Evolutionary conservation across 2,329 filamentous ascomycete genomes (phyloP).

Genomic region (Phaeophleospora eucalypticola): DNA sequence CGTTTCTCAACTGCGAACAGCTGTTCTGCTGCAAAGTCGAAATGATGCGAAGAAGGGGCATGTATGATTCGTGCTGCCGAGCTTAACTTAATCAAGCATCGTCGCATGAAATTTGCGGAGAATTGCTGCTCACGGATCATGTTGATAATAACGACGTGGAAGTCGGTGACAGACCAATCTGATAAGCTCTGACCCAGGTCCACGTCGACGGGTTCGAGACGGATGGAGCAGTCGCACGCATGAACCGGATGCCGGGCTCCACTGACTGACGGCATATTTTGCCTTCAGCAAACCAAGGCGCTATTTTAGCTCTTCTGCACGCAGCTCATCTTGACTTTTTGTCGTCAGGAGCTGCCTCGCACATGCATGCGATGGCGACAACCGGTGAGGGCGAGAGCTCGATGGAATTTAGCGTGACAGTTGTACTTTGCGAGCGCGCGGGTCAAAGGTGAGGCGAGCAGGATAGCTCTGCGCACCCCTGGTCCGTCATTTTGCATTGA

Average conservation of each 20-base stretch:
- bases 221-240: neutral
- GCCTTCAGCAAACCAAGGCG: neutral
- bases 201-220: slow-evolving; percentile 7
- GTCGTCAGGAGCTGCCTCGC: neutral
- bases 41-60: no score
- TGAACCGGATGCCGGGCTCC: slow-evolving; percentile 7
- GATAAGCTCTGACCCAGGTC: slow-evolving; percentile 6
- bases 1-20: no score
- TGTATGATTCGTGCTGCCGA: no score
- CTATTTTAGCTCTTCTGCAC: neutral
- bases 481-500: neutral
- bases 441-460: neutral
- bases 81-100: no score
- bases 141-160: neutral
- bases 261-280: neutral
- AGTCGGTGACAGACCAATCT: neutral
- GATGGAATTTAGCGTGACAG: neutral
- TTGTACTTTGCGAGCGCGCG: neutral
- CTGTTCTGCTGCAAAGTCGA: neutral
- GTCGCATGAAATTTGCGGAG: no score
- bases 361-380: neutral
- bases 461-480: neutral
- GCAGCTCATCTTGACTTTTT: neutral
- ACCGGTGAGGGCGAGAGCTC: neutral
- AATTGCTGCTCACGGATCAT: neutral